Percentiles rank a stretch among this genome's conserved stretches.
Conservation (phyloP, 1,284 basidiomycete genomes). For the Xanthoconium separans region DNA sequence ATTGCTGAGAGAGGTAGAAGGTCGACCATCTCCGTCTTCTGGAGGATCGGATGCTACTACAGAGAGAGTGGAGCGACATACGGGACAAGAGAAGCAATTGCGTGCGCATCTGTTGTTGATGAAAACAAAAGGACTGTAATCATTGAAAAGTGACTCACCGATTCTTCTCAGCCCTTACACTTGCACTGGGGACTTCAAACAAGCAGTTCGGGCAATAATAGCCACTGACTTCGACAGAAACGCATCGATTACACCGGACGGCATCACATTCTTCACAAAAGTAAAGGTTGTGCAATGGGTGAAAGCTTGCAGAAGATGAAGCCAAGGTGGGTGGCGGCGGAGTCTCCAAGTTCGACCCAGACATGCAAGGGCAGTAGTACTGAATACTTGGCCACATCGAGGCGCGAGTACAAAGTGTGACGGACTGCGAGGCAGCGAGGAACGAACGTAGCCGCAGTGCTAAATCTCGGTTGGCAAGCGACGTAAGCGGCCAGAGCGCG, state of each 20-base stretch:
- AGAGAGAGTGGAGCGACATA: slow-evolving; percentile 85
- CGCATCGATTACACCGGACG: slow-evolving; percentile 90
- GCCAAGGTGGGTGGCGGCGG: slow-evolving; percentile 75
- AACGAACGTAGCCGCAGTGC: no score
- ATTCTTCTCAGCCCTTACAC: slow-evolving; percentile 94
- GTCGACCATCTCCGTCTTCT: slow-evolving; percentile 54
- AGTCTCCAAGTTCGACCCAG: slow-evolving; percentile 44
- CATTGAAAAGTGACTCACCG: slow-evolving; percentile 47
- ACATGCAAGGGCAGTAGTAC: slow-evolving; percentile 74
- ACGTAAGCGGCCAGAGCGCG: no score
- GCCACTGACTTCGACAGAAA: slow-evolving; percentile 89
- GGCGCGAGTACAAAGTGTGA: background rate
- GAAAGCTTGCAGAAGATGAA: slow-evolving; percentile 75
- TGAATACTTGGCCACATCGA: slow-evolving; percentile 41
- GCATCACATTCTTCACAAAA: slow-evolving; percentile 99
- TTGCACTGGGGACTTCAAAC: slow-evolving; percentile 98
- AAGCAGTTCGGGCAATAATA: slow-evolving; percentile 99
- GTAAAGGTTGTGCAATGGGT: slow-evolving; percentile 83
- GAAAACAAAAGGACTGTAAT: background rate
- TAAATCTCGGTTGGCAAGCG: no score
- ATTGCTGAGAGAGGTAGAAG: slow-evolving; percentile 48
- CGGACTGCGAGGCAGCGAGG: no score
- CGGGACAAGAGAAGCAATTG: slow-evolving; percentile 96
- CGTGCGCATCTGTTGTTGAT: slow-evolving; percentile 77
- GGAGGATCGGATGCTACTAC: slow-evolving; percentile 86